Evolutionary conservation across 257 asterid species (phyloP).

Genomic region (Solanum pennellii): DNA sequence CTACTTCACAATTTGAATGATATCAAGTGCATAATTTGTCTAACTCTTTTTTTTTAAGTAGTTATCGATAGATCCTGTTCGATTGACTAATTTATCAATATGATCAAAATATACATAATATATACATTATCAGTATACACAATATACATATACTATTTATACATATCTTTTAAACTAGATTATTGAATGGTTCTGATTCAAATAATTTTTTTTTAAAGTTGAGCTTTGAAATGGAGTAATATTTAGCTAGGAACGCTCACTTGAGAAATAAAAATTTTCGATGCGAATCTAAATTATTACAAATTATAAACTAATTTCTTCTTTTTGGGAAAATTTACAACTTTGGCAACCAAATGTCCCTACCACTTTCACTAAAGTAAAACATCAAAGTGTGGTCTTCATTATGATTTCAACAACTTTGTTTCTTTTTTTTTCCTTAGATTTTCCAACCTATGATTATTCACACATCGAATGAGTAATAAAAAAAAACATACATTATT

Average conservation of each 20-base stretch:
- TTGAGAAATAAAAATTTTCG: no score
- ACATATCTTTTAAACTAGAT: not conserved
- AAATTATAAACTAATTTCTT: not conserved
- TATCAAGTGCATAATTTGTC: no score
- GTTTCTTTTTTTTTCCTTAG: not conserved
- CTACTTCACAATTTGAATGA: not conserved
- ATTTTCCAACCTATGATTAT: not conserved
- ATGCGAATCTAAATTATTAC: not conserved
- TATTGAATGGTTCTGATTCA: not conserved
- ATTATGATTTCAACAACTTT: not conserved
- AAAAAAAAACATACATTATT: not conserved
- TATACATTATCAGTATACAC: not conserved
- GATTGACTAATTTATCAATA: not conserved
- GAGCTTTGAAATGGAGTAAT: not conserved
- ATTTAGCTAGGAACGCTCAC: rapidly evolving
- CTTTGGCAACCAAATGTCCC: not conserved
- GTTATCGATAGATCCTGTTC: no score
- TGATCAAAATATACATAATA: not conserved
- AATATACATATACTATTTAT: not conserved
- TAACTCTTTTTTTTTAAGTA: no score
- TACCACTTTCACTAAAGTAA: not conserved
- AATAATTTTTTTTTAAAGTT: not conserved
- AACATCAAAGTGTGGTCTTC: not conserved
- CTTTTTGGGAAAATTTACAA: not conserved
- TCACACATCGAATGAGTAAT: not conserved